Base-by-base conservation (phyloP, 1,284 basidiomycete species). In the Ustilago crameri region DNA sequence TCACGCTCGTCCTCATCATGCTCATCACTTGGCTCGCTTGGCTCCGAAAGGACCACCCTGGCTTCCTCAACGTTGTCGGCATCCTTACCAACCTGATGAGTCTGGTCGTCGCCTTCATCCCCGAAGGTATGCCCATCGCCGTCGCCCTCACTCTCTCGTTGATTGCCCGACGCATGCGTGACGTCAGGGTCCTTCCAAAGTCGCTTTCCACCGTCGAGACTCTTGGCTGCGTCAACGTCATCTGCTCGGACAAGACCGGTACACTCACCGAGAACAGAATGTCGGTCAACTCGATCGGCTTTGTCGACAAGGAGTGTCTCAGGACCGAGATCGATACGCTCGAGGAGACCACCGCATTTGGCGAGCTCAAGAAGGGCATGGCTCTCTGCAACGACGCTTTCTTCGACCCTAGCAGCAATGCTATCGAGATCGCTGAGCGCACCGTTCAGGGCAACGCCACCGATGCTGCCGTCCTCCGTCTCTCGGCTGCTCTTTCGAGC, bases 241-340 rank as follows among this genome's bases (percentile, higher is more conserved):
- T 91, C 20, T 89, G 89, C 18, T 90, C 90, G 5, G 90, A 91
- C 80, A 91, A 91, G 83, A 91, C 90, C 1, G 90, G 90, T 9
- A 91, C 90, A 9, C 84, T 91, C 47, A 91, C 90, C 12, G 84
- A 88, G 45, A 91, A 91, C 80, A 60, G 55, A 45, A 77, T 79
- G 75, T 59, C 61, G 12, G 76, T 74, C 61, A 63, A 84, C 84
- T 79, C 88, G 88, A 78, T 73, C 40, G 76, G 68, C 49, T 58
- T 74, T 84, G 18, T 80, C 85, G 56, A 87, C 84, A 50, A 65
- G 45, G 61, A 71, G 9, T 65, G 37, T 45, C 41, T 38, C 23
- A 43, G 62, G 14, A 42, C 26, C 47, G 74, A 78, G 14, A 42
- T 77, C 23, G 42, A 49, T 14, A 42, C 40, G 43, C 58, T 63